Evolutionary conservation across 2,329 filamentous ascomycete genomes (phyloP).

Genomic region (Berkeleyomyces rouxiae): DNA sequence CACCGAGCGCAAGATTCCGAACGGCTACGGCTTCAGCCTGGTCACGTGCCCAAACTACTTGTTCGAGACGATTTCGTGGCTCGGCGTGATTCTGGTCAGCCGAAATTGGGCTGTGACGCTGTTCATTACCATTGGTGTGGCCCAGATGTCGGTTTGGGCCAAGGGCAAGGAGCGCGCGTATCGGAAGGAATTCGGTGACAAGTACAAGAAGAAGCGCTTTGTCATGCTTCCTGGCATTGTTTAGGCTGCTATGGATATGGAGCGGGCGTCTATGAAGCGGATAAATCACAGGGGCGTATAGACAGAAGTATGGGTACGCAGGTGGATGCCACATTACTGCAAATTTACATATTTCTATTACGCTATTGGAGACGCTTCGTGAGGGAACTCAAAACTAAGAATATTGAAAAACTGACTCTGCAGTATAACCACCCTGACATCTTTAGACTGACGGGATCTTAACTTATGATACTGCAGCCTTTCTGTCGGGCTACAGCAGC

Average conservation of each 20-base stretch:
- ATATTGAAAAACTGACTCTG: neutral
- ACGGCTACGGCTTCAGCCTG: constrained; percentile 64
- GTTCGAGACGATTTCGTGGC: constrained; percentile 79
- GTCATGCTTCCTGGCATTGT: constrained; percentile 65
- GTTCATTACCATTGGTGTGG: constrained; percentile 56
- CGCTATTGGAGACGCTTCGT: neutral
- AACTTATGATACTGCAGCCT: neutral
- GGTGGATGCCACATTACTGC: too few species aligned
- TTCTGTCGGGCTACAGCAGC: too few species aligned
- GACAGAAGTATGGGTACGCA: neutral
- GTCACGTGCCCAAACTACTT: constrained; percentile 98
- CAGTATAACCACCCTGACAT: neutral
- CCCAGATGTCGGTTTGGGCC: constrained; percentile 77
- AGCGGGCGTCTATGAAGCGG: neutral
- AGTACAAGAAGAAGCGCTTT: constrained; percentile 88
- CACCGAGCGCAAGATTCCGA: constrained; percentile 75
- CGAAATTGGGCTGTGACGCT: constrained; percentile 62
- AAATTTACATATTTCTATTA: neutral
- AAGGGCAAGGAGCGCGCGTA: constrained; percentile 84
- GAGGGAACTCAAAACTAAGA: neutral
- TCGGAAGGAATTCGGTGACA: constrained; percentile 76
- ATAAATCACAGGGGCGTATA: neutral
- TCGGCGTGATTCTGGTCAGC: constrained; percentile 63
- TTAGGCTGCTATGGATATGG: constrained; percentile 23
- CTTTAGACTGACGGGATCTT: neutral